These are phyloP conservation scores for Saccharomycopsis sp. DNA, from an alignment of 805 yeast genomes.

Conservation along the genomic window DNA sequence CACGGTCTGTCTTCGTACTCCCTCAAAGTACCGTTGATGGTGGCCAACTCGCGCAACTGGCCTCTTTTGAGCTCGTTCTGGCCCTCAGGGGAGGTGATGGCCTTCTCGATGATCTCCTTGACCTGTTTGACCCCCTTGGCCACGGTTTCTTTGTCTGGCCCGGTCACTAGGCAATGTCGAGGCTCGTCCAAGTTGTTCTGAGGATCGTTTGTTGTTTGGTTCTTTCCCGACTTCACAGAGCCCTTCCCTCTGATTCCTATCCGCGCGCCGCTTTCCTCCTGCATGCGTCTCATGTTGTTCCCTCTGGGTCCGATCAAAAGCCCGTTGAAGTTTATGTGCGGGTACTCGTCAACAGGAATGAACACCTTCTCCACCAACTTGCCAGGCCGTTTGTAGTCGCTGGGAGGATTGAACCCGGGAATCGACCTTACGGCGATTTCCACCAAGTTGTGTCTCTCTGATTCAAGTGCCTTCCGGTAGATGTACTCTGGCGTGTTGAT, in stretches of 20 bases:
- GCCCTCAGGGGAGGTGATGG: conserved; percentile 85
- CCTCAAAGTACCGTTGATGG: conserved; percentile 87
- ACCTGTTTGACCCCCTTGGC: conserved; percentile 69
- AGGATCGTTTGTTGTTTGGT: conserved; percentile 39
- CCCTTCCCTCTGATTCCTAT: conserved; percentile 94
- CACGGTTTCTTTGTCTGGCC: conserved; percentile 73
- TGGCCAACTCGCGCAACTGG: conserved; percentile 88
- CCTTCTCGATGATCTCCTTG: conserved; percentile 70
- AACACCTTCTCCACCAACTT: conserved; percentile 74
- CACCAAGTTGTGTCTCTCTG: conserved; percentile 75
- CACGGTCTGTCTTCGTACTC: conserved; percentile 67
- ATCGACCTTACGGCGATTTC: conserved; percentile 64
- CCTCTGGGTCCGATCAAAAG: conserved; percentile 93
- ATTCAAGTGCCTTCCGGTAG: conserved; percentile 53
- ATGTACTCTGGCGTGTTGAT: conserved; percentile 76
- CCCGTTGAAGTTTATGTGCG: conserved; percentile 91
- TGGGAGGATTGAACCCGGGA: conserved; percentile 76
- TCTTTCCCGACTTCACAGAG: conserved; percentile 87
- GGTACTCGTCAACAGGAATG: conserved; percentile 80
- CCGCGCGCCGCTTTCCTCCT: conserved; percentile 67
- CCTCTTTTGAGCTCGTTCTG: conserved; percentile 87
- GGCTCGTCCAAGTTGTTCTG: conserved; percentile 68
- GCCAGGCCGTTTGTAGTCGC: conserved; percentile 58
- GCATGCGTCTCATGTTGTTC: conserved; percentile 72
- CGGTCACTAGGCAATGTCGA: conserved; percentile 79